A percentile compares a stretch with the other conserved stretches of the same genome.
Evolutionary conservation across 1,139 yeast genomes (phyloP).

Genomic region (Suhomyces coccinellae): DNA sequence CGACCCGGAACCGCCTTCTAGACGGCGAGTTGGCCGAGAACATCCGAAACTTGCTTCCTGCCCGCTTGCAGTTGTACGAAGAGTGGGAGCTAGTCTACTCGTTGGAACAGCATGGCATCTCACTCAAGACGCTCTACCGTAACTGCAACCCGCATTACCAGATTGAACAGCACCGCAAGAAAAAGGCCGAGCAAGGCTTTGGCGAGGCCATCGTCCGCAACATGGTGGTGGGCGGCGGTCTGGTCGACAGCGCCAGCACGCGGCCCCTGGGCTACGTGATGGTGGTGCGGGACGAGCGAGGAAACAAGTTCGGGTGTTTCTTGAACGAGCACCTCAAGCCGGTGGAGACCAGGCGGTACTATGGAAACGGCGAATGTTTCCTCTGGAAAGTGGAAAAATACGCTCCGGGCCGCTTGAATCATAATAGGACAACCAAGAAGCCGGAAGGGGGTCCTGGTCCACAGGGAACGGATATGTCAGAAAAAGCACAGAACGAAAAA

Average conservation of each 20-base stretch:
- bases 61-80: constrained; percentile 72
- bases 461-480: too few relatives aligned
- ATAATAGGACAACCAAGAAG: constrained; percentile 6
- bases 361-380: constrained; percentile 95
- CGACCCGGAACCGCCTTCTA: constrained; percentile 60
- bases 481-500: too few relatives aligned
- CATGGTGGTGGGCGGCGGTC: constrained; percentile 28
- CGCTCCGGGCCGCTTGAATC: constrained; percentile 20
- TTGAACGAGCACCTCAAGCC: constrained; percentile 73
- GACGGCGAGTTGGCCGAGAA: constrained; percentile 67
- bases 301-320: constrained; percentile 79
- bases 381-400: constrained; percentile 68
- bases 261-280: constrained; percentile 67
- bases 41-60: constrained; percentile 70
- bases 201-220: constrained; percentile 38
- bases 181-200: constrained; percentile 33
- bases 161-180: constrained; percentile 22
- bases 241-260: constrained; percentile 18
- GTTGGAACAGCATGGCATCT: constrained; percentile 89
- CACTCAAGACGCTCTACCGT: constrained; percentile 71
- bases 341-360: constrained; percentile 69
- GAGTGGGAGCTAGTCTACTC: constrained; percentile 81
- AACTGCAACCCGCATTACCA: constrained; percentile 38
- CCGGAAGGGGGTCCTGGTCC: too few relatives aligned
- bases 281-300: constrained; percentile 61